Evolutionary conservation across 1,284 basidiomycete genomes (phyloP).

Genomic region (Trametes versicolor): DNA sequence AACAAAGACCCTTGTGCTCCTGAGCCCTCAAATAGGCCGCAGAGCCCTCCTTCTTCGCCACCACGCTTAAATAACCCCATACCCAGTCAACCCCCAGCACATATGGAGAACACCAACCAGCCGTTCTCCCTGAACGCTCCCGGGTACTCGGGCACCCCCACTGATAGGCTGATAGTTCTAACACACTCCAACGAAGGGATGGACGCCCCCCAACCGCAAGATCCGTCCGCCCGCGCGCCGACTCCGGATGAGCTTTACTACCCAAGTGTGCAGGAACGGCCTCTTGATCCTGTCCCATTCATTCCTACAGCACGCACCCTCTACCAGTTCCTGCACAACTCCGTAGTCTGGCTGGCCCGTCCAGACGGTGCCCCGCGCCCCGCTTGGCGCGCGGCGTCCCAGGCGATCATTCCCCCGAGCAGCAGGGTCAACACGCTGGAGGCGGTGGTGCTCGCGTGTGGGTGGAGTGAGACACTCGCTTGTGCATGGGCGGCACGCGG

Average conservation of each 20-base stretch:
- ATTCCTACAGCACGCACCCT: slow-evolving; percentile 5
- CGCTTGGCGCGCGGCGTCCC: slow-evolving; percentile 36
- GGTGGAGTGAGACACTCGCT: slow-evolving; percentile 25
- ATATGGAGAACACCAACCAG: background rate
- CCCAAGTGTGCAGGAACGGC: too few relatives aligned
- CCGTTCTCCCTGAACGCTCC: too few relatives aligned
- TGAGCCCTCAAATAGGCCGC: slow-evolving; percentile 3
- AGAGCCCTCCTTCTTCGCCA: background rate
- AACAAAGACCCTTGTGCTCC: slow-evolving; percentile 6
- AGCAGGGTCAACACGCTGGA: slow-evolving; percentile 39
- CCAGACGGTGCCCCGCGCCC: slow-evolving; percentile 32
- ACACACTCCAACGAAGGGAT: too few relatives aligned
- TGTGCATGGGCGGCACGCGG: slow-evolving; percentile 39
- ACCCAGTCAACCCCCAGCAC: background rate
- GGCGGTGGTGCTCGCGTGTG: slow-evolving; percentile 39
- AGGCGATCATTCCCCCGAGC: slow-evolving; percentile 34
- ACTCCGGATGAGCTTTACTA: too few relatives aligned
- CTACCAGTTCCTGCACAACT: slow-evolving; percentile 34
- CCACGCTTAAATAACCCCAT: background rate
- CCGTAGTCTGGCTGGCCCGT: slow-evolving; percentile 39
- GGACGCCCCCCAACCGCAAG: too few relatives aligned
- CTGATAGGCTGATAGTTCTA: too few relatives aligned
- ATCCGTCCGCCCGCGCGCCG: too few relatives aligned
- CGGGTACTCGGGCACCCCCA: too few relatives aligned
- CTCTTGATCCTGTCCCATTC: too few relatives aligned